These are phyloP conservation scores for Boletellus sp. DNA, from an alignment of 1,284 basidiomycete genomes.

Conservation along the genomic window DNA sequence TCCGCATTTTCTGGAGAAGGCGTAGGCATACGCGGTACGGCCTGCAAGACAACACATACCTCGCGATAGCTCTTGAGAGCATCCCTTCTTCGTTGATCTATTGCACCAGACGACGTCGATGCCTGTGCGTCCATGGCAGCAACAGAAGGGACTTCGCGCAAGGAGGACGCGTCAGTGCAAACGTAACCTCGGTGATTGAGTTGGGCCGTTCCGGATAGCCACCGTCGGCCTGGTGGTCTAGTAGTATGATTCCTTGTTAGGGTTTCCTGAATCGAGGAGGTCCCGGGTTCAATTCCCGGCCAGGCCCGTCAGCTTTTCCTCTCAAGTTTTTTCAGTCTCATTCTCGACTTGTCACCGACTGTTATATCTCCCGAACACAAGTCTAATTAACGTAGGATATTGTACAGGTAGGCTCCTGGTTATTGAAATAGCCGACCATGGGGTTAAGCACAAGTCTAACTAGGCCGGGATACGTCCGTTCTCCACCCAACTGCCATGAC, in stretches of 20 bases:
- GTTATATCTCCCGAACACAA: not conserved
- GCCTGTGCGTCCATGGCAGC: conserved; percentile 48
- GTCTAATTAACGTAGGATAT: conserved; percentile 21
- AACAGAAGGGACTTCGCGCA: conserved; percentile 7
- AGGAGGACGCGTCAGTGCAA: conserved; percentile 29
- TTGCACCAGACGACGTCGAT: conserved; percentile 52
- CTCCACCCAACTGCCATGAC: not conserved
- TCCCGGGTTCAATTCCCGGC: conserved; percentile 3
- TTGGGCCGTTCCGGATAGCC: too few species aligned
- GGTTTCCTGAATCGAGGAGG: conserved; percentile 18
- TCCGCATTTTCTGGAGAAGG: conserved; percentile 78
- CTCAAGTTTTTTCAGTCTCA: conserved; percentile 20
- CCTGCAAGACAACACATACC: conserved; percentile 33
- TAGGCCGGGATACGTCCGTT: not conserved
- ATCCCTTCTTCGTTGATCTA: conserved; percentile 62
- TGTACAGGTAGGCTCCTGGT: conserved; percentile 4
- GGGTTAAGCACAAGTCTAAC: not conserved
- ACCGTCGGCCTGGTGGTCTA: conserved; percentile 48
- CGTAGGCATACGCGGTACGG: conserved; percentile 6
- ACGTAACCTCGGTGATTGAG: not conserved
- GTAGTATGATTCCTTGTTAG: conserved; percentile 60
- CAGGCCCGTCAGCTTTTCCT: conserved; percentile 6
- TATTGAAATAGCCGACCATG: not conserved
- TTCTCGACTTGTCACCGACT: not conserved
- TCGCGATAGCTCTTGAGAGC: conserved; percentile 69